Conservation (phyloP, 192 early-diverging fungal genomes). For the Mortierella hygrophila region DNA sequence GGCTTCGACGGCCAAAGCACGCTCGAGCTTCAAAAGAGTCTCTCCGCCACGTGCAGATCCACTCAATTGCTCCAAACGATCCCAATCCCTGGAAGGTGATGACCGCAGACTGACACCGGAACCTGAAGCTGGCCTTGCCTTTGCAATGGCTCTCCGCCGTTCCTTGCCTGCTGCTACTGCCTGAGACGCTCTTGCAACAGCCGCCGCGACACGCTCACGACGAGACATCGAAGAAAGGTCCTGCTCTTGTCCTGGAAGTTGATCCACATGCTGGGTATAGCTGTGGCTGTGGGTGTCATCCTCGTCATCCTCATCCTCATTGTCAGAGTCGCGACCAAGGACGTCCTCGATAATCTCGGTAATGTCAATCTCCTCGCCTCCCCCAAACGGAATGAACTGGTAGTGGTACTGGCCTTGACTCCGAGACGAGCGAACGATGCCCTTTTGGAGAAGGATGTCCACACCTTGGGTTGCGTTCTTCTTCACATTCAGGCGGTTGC, state of each 20-base stretch:
- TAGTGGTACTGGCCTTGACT: slow-evolving; percentile 39
- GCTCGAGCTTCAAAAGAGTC: slow-evolving; percentile 47
- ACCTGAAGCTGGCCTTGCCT: not conserved
- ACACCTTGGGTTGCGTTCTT: slow-evolving; percentile 51
- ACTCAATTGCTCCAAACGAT: slow-evolving; percentile 34
- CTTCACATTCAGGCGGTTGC: slow-evolving; percentile 19
- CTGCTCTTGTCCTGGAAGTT: slow-evolving; percentile 6
- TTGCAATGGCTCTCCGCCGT: slow-evolving; percentile 29
- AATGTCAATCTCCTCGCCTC: slow-evolving; percentile 58
- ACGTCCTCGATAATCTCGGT: slow-evolving; percentile 62
- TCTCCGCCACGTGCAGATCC: slow-evolving; percentile 37
- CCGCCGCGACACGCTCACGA: slow-evolving; percentile 40
- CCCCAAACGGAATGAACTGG: slow-evolving; percentile 53
- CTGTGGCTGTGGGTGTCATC: not conserved
- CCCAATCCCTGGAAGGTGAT: slow-evolving; percentile 10
- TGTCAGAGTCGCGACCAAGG: slow-evolving; percentile 49
- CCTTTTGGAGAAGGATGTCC: slow-evolving; percentile 54
- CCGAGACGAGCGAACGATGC: slow-evolving; percentile 40
- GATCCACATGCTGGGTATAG: not conserved
- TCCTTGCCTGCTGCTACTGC: slow-evolving; percentile 47
- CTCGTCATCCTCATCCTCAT: slow-evolving; percentile 48
- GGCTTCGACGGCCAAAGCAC: slow-evolving; percentile 30
- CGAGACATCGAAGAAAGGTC: slow-evolving; percentile 29
- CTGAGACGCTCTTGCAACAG: slow-evolving; percentile 38
- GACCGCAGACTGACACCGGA: not conserved